Base-by-base conservation (phyloP, 2,329 filamentous ascomycete species). In the Colletotrichum lini region DNA sequence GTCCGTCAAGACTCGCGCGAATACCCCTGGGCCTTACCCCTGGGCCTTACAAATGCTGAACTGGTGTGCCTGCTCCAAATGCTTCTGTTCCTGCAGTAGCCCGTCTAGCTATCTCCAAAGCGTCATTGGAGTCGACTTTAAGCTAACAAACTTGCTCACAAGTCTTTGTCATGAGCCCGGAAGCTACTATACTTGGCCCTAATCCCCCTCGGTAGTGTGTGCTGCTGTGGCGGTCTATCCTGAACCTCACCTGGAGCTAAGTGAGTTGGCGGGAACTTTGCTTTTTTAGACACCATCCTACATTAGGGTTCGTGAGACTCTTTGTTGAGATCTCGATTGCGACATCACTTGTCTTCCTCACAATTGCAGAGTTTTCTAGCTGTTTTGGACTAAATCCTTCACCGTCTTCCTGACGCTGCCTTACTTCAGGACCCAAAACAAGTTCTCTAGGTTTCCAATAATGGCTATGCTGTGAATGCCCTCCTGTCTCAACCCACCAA, bases 41-140 rank as follows among this genome's bases (percentile, higher is more conserved):
- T 1, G 3, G 15, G 12, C 47, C 21, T 4, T 9, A 21, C n/a
- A 40, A 10, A n/a, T 10, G n/a, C 35, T 40, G 35, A 38, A 3
- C 30, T 52, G 12, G 26, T 38, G 16, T 3, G 35, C n/a, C 16
- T n/a, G 30, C 63, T 40, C 7, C 35, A 18, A 10, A 7, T 35
- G 15, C 15, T 21, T 18, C 26, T 49, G 56, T 66, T 61, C 49
- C 63, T 61, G 49, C 35, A 56, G 23, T 26, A 67, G 56, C 42
- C 47, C 23, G 54, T 2, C 13, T 6, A 12, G 13, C 1, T 8
- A 15, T 61, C 50, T 3, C 38, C 50, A n/a, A 63, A 10, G 45
- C 35, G 23, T n/a, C 30, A 30, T 30, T 30, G 5, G 8, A 30
- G 30, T 30, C 7, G 30, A 30, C 30, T 8, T 30, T 30, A 8